Percentiles rank a stretch among this genome's conserved stretches.
These are phyloP conservation scores for Ogataea henricii DNA, from an alignment of 805 yeast genomes.

Conservation along the genomic window DNA sequence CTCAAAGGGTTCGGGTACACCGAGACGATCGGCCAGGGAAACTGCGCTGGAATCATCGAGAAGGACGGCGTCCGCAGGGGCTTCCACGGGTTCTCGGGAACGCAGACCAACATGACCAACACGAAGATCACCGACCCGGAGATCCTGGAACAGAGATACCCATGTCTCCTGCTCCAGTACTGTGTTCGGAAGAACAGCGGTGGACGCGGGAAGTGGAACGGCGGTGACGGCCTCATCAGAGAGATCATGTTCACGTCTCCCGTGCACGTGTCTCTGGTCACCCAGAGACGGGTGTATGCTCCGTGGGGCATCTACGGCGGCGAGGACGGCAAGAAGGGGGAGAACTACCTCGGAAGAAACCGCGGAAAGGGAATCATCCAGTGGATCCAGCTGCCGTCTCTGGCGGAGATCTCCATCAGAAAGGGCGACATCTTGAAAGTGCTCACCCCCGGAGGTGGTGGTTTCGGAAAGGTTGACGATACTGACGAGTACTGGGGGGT, in stretches of 20 bases:
- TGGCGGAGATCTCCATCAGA: slow-evolving; percentile 42
- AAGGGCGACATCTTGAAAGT: slow-evolving; percentile 41
- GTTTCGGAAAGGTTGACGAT: slow-evolving; percentile 33
- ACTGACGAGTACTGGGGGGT: slow-evolving; percentile 8
- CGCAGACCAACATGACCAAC: slow-evolving; percentile 44
- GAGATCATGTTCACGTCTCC: slow-evolving; percentile 47
- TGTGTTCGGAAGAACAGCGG: slow-evolving; percentile 48
- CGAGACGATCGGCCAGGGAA: slow-evolving; percentile 59
- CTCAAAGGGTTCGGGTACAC: slow-evolving; percentile 51
- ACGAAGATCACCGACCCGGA: slow-evolving; percentile 54
- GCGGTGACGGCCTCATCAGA: slow-evolving; percentile 55
- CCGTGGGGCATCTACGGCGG: slow-evolving; percentile 62
- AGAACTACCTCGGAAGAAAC: slow-evolving; percentile 23
- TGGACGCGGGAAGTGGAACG: slow-evolving; percentile 49
- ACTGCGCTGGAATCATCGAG: slow-evolving; percentile 45
- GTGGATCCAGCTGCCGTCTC: slow-evolving; percentile 36
- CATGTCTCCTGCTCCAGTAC: slow-evolving; percentile 48
- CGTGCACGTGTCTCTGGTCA: slow-evolving; percentile 45
- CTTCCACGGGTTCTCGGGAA: slow-evolving; percentile 46
- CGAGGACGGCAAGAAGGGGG: slow-evolving; percentile 51
- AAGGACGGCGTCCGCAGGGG: slow-evolving; percentile 10
- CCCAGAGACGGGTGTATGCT: slow-evolving; percentile 54
- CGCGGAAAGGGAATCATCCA: slow-evolving; percentile 20
- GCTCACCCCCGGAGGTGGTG: slow-evolving; percentile 47
- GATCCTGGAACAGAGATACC: slow-evolving; percentile 53